Percentiles rank a stretch among this genome's conserved stretches.
Evolutionary conservation across 2,329 filamentous ascomycete genomes (phyloP).

Genomic region (Clarireedia hainanense): DNA sequence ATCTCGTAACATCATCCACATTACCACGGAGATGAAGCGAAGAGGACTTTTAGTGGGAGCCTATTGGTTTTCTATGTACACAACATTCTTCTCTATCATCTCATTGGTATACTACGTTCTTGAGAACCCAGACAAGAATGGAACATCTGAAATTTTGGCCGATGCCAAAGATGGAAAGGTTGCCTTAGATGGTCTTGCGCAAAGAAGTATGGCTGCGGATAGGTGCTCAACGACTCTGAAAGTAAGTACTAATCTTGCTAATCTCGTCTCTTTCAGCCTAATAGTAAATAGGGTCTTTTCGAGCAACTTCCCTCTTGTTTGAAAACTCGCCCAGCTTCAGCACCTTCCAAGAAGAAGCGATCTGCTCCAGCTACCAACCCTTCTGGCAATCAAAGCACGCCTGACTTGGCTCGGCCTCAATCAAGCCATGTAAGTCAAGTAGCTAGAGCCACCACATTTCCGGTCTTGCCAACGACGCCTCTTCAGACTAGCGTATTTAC

Average conservation of each 20-base stretch:
- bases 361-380: conserved; percentile 41
- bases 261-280: conserved; percentile 5
- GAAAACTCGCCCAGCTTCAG: conserved; percentile 39
- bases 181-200: conserved; percentile 69
- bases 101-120: conserved; percentile 73
- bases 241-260: conserved; percentile 40
- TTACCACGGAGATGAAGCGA: conserved; percentile 69
- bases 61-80: conserved; percentile 83
- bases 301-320: conserved; percentile 71
- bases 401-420: conserved; percentile 12
- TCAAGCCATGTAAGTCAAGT: conserved; percentile 7
- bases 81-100: conserved; percentile 73
- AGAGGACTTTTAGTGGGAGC: conserved; percentile 69
- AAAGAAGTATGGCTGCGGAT: conserved; percentile 82
- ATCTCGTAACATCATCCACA: conserved; percentile 67
- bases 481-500: conserved; percentile 18
- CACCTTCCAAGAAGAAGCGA: conserved; percentile 45
- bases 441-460: conserved; percentile 24
- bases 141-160: conserved; percentile 70
- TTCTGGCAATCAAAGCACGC: conserved; percentile 23
- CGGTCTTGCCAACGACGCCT: conserved; percentile 21
- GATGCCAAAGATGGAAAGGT: conserved; percentile 82
- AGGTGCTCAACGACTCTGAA: conserved; percentile 71
- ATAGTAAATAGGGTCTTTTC: conserved; percentile 59
- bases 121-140: conserved; percentile 69